These are phyloP conservation scores for Mangifera indica DNA, from an alignment of 345 rosid species.

Conservation along the genomic window DNA sequence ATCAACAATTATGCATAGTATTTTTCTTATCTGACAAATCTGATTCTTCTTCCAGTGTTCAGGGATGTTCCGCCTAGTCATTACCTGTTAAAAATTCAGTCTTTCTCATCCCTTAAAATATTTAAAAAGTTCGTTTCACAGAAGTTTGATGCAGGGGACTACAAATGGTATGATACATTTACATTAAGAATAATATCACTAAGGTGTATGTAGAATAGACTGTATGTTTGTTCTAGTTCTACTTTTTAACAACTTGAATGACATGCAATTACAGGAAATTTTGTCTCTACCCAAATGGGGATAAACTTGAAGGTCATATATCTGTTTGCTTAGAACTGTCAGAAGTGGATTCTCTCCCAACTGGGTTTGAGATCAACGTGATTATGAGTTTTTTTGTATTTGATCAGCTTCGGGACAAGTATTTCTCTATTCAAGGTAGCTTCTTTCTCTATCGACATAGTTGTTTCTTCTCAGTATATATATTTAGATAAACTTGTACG, in stretches of 20 bases:
- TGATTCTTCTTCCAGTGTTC: too few relatives aligned
- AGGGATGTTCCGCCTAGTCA: not conserved
- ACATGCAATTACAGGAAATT: not conserved
- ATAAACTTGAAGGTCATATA: not conserved
- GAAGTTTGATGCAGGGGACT: not conserved
- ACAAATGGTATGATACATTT: not conserved
- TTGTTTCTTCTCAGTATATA: too few relatives aligned
- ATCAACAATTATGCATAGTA: too few relatives aligned
- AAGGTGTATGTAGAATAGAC: too few relatives aligned
- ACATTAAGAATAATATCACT: too few relatives aligned
- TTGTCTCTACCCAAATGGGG: constrained; percentile 2
- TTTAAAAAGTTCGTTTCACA: not conserved
- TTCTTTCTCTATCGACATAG: not conserved
- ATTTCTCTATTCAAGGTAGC: not conserved
- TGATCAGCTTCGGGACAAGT: not conserved
- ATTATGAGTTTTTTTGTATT: not conserved
- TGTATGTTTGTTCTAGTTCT: not conserved
- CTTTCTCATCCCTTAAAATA: not conserved
- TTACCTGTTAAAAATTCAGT: not conserved
- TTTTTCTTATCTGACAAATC: too few relatives aligned
- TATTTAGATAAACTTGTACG: too few relatives aligned
- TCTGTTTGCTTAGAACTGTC: not conserved
- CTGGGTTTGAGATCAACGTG: not conserved
- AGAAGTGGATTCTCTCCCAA: not conserved
- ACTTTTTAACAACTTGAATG: too few relatives aligned